A percentile compares a stretch with the other conserved stretches of the same genome.
These are phyloP conservation scores for Thielaviopsis populi DNA, from an alignment of 2,329 filamentous ascomycete species.

Conservation along the genomic window DNA sequence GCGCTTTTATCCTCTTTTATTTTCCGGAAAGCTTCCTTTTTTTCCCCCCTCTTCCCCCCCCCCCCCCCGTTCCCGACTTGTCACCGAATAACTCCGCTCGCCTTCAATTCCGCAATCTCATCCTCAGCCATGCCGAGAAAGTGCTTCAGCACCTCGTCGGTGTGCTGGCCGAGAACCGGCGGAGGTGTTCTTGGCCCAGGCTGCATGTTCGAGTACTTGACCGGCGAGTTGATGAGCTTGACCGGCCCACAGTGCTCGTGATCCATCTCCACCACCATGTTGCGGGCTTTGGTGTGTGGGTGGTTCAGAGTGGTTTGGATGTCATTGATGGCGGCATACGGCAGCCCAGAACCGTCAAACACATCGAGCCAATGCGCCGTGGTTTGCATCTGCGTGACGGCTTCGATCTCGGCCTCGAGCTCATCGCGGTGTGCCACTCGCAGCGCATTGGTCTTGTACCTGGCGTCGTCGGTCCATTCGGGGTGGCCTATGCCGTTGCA, in stretches of 20 bases:
- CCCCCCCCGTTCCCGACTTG: no score
- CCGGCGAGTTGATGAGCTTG: conserved; percentile 81
- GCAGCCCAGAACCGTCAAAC: conserved; percentile 83
- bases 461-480: conserved; percentile 44
- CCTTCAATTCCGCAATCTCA: conserved; percentile 47
- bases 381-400: conserved; percentile 56
- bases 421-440: conserved; percentile 57
- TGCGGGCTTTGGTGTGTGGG: conserved; percentile 65
- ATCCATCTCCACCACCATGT: conserved; percentile 81
- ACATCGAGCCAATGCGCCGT: conserved; percentile 78
- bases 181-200: conserved; percentile 64
- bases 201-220: conserved; percentile 78
- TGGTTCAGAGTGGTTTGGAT: conserved; percentile 73
- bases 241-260: conserved; percentile 73
- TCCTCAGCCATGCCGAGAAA: conserved; percentile 44
- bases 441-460: conserved; percentile 45
- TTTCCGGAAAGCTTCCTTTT: no score
- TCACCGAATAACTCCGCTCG: conserved; percentile 49
- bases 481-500: conserved; percentile 43
- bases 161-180: conserved; percentile 77
- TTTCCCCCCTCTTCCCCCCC: no score
- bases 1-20: no score
- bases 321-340: conserved; percentile 86
- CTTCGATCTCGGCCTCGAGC: conserved; percentile 67
- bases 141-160: conserved; percentile 54